phyloP scores from a whole-genome alignment of 177 flowering plant species.

The Vitis hybrid region DNA sequence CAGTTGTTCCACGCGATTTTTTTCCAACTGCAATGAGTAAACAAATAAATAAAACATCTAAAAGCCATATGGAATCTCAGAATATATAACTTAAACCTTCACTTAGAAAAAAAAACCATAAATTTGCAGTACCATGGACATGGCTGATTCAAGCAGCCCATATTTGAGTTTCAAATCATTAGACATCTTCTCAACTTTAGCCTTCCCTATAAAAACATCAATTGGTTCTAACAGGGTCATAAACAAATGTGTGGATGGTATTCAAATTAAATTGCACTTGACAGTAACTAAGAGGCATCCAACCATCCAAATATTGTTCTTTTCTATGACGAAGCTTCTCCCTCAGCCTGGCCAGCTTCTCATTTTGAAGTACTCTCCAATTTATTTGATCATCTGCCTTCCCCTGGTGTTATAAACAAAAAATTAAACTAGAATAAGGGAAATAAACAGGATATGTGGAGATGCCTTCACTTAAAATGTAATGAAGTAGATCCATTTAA shows the following conservation, averaged over 20 bases:
- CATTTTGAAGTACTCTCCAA: constrained; percentile 79
- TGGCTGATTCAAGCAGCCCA: constrained; percentile 77
- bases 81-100: background rate
- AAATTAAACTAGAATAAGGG: background rate
- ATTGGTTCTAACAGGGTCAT: constrained; percentile 3
- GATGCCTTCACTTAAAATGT: too few relatives aligned
- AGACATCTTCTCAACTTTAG: constrained; percentile 60
- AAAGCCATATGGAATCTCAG: background rate
- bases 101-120: background rate
- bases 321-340: constrained; percentile 63
- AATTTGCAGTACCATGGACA: constrained; percentile 40
- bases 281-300: constrained; percentile 4
- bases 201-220: constrained; percentile 57
- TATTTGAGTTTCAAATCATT: constrained; percentile 61
- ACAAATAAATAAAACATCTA: background rate
- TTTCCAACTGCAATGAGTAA: constrained; percentile 63
- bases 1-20: constrained; percentile 70
- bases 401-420: constrained; percentile 42
- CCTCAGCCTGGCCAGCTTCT: constrained; percentile 69
- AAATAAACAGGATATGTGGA: background rate
- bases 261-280: constrained; percentile 3
- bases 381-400: constrained; percentile 80
- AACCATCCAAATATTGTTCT: constrained; percentile 73
- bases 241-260: background rate
- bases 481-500: too few relatives aligned